A percentile compares a stretch with the other conserved stretches of the same genome.
phyloP scores from a whole-genome alignment of 106 monocot genomes.

The Dioscorea dumetorum region DNA sequence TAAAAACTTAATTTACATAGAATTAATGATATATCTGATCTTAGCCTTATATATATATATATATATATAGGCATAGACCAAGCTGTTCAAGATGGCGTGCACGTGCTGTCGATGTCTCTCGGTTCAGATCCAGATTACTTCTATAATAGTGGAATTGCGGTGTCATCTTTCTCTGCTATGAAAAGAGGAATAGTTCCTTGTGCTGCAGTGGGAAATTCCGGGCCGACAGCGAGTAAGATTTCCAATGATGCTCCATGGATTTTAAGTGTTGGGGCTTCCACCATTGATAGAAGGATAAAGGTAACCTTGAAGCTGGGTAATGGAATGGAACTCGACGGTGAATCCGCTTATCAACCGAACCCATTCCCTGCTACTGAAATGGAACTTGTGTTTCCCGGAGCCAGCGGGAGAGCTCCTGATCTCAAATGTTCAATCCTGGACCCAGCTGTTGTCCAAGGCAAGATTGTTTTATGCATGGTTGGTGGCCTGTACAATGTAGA shows the following conservation, averaged over 20 bases:
- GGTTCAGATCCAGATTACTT: not conserved
- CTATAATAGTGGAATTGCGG: too few species aligned
- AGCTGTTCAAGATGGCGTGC: not conserved
- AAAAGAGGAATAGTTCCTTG: not conserved
- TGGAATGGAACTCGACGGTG: conserved; percentile 7
- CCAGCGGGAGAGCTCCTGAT: not conserved
- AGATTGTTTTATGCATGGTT: not conserved
- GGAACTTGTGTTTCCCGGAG: not conserved
- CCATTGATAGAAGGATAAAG: not conserved
- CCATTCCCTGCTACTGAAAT: not conserved
- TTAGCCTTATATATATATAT: too few species aligned
- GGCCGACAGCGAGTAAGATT: not conserved
- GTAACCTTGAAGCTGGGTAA: conserved; percentile 12
- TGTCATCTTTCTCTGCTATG: not conserved
- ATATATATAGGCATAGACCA: not conserved
- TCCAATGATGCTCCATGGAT: conserved; percentile 15
- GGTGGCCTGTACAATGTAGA: not conserved
- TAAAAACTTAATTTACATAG: too few species aligned
- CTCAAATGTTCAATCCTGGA: not conserved
- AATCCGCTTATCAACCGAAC: conserved; percentile 4
- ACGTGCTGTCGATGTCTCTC: not conserved
- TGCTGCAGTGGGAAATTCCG: not conserved
- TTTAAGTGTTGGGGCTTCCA: conserved; percentile 9
- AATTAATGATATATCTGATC: too few species aligned
- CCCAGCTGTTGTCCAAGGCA: not conserved